Evolutionary conservation across 2,329 filamentous ascomycete genomes (phyloP).

Genomic region (Penicillium sp.): DNA sequence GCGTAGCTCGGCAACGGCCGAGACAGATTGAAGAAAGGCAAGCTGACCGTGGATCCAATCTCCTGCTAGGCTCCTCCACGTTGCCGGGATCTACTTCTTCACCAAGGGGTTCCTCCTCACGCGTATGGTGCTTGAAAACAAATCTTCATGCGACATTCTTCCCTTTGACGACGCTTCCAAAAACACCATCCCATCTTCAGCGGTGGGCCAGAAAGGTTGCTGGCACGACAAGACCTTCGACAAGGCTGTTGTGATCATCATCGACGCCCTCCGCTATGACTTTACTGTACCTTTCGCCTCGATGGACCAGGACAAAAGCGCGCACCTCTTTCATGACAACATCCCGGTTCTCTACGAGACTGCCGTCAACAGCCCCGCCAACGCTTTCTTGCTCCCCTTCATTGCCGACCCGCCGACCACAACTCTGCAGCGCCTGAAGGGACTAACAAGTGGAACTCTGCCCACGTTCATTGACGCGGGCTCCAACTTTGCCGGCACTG

Average conservation of each 20-base stretch:
- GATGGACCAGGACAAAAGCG: constrained; percentile 45
- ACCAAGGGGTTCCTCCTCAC: constrained; percentile 94
- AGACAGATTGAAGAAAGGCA: not conserved
- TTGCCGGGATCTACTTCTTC: constrained; percentile 84
- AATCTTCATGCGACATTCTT: constrained; percentile 67
- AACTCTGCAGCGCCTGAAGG: constrained; percentile 89
- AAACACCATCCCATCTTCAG: constrained; percentile 19
- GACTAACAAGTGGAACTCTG: constrained; percentile 89
- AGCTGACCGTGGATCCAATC: constrained; percentile 4
- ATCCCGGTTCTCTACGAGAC: constrained; percentile 86
- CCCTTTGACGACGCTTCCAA: constrained; percentile 58
- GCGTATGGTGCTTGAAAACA: constrained; percentile 74
- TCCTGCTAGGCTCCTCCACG: constrained; percentile 65
- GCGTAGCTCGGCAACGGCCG: not conserved
- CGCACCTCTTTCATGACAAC: constrained; percentile 78
- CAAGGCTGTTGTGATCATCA: constrained; percentile 84
- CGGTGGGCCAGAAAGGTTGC: constrained; percentile 65
- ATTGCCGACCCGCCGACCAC: constrained; percentile 96
- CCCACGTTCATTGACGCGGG: constrained; percentile 94
- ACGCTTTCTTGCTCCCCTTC: constrained; percentile 89
- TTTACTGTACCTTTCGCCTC: constrained; percentile 79
- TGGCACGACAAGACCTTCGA: constrained; percentile 96
- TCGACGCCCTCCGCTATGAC: constrained; percentile 95
- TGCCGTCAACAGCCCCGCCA: constrained; percentile 69
- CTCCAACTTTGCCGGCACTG: constrained; percentile 91